Percentiles rank a stretch among this genome's conserved stretches.
These are phyloP conservation scores for Diaporthe destruens DNA, from an alignment of 2,329 filamentous ascomycete species.

Conservation along the genomic window DNA sequence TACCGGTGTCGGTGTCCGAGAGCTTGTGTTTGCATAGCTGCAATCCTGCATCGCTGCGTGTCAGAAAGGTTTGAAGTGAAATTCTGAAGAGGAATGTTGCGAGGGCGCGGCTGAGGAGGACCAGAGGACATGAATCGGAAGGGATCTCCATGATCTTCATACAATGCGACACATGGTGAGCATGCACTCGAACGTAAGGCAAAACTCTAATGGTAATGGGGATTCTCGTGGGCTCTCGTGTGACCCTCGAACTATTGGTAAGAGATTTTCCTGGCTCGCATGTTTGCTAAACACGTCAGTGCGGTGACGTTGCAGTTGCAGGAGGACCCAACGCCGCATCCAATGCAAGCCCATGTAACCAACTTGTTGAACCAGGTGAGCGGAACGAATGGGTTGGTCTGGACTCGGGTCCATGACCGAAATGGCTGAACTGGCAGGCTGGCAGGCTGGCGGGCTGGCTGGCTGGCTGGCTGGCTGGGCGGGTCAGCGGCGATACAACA, in stretches of 20 bases:
- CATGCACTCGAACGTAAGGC: constrained; percentile 23
- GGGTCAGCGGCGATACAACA: constrained; percentile 24
- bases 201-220: constrained; percentile 25
- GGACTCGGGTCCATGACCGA: constrained; percentile 19
- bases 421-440: neutral
- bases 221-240: constrained; percentile 10
- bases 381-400: constrained; percentile 4
- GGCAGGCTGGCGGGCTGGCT: constrained; percentile 4
- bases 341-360: neutral
- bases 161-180: constrained; percentile 29
- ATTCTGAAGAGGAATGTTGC: constrained; percentile 8
- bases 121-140: constrained; percentile 24
- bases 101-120: neutral
- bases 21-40: constrained; percentile 20
- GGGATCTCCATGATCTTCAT: constrained; percentile 30
- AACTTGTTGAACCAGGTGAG: neutral
- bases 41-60: constrained; percentile 25
- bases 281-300: constrained; percentile 25
- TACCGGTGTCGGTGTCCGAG: constrained; percentile 20
- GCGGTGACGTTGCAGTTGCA: constrained; percentile 12
- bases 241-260: constrained; percentile 27
- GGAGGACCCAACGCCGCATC: neutral
- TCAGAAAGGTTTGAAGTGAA: constrained; percentile 27
- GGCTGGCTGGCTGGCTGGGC: constrained; percentile 5
- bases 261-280: constrained; percentile 6